phyloP scores from a whole-genome alignment of 306 rosid species.

The Luffa acutangula region DNA sequence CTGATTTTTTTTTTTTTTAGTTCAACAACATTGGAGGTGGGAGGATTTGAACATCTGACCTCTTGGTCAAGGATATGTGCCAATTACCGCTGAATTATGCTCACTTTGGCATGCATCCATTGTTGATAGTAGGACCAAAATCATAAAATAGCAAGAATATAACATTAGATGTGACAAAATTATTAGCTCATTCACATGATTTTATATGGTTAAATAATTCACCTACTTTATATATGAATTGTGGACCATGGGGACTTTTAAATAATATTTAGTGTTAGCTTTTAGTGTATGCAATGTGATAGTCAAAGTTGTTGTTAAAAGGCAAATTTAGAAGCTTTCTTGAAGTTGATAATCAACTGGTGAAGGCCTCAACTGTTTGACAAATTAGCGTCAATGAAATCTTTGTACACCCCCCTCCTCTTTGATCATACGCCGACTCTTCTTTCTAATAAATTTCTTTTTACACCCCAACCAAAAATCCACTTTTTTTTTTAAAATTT shows the following conservation, averaged over 20 bases:
- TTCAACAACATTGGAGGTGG: no score
- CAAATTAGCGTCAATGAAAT: background rate
- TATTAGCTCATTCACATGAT: background rate
- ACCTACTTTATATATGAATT: background rate
- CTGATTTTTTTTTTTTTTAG: no score
- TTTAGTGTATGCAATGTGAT: background rate
- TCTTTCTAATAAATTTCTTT: background rate
- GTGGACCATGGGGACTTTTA: background rate
- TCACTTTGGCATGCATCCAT: no score
- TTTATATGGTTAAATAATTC: background rate
- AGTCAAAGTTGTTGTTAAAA: background rate
- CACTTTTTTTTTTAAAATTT: no score
- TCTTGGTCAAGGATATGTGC: no score
- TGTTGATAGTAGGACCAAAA: no score
- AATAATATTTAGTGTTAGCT: background rate
- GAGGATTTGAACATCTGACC: no score
- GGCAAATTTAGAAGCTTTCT: background rate
- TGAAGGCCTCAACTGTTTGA: background rate
- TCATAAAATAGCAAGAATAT: background rate
- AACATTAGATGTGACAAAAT: background rate
- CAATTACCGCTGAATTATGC: no score
- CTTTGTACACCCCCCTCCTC: background rate
- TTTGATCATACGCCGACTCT: background rate
- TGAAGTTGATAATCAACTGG: background rate
- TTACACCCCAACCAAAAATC: no score